Evolutionary conservation across 148 eudicot species (phyloP), one percentile per base, ranked within the genome.

Genomic region (Heliamphora exappendiculata): DNA sequence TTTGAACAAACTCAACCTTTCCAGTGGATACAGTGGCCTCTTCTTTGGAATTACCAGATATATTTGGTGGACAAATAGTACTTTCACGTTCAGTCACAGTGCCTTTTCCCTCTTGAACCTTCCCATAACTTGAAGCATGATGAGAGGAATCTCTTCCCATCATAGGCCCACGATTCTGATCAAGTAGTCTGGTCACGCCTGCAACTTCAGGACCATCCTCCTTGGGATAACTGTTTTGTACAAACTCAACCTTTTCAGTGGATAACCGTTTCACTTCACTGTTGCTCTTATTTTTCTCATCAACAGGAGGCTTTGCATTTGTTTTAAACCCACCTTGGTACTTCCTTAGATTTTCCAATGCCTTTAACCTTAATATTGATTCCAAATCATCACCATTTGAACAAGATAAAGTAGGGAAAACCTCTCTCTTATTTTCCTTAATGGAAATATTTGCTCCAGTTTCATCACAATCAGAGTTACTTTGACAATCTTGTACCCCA

Each of bases 321-420:
- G 69, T 75, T 58, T 82, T 81, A 65, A 44, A 16, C 31, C 74
- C 84, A 14, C 85, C 88, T 57, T 83, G 87, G 68, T 83, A 89
- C 76, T 86, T 92, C 81, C 72, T 85, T 63, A 94, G 81, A 85
- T 94, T 94, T 78, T 92, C 97, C 88, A 94, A 82, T 39, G 98
- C 98, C 82, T 87, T 90, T 54, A 88, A 86, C 79, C 97, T 85
- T 84, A 92, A 79, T 10, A 84, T 70, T 7, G 87, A 79, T 79
- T 92, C 98, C 75, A 91, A 80, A 86, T 91, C 89, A 58, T 60
- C 85, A 54, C 13, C 73, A 26, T 57, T 84, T 10, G 87, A 77
- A 57, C 73, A 78, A 42, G 78, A 79, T 72, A 42, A 31, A 16
- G 77, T 47, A 68, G 73, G 79, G 11, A 85, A 79, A 70, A 22